Conservation (phyloP, 768 basidiomycete genomes). For the Kwoniella dendrophila region DNA sequence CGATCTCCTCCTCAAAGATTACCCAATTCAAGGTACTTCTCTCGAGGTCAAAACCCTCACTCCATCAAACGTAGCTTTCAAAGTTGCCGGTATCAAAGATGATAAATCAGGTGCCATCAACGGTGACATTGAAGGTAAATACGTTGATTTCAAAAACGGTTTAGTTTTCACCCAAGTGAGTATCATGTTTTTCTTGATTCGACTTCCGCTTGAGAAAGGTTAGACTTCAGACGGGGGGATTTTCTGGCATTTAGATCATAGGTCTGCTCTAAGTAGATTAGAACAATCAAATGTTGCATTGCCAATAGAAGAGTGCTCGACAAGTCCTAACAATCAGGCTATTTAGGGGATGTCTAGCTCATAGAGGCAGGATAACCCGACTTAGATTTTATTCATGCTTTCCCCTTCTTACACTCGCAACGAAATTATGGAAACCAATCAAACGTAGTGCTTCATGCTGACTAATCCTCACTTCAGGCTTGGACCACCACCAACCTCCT, state of each 20-base stretch:
- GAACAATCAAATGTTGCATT: too few relatives aligned
- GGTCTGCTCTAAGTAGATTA: too few relatives aligned
- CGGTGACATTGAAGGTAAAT: slow-evolving; percentile 96
- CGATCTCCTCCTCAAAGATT: slow-evolving; percentile 92
- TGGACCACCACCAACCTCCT: slow-evolving; percentile 96
- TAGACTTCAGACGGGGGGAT: neutral
- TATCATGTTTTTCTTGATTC: slow-evolving; percentile 15
- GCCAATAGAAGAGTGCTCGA: too few relatives aligned
- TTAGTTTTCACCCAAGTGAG: slow-evolving; percentile 73
- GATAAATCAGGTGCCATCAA: slow-evolving; percentile 71
- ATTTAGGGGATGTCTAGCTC: too few relatives aligned
- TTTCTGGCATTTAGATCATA: neutral
- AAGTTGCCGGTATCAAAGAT: slow-evolving; percentile 82
- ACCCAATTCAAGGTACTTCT: slow-evolving; percentile 66
- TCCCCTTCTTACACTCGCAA: too few relatives aligned
- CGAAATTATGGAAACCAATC: too few relatives aligned
- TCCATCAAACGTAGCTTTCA: slow-evolving; percentile 83
- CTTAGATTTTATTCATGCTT: too few relatives aligned
- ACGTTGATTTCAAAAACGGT: slow-evolving; percentile 85
- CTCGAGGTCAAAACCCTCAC: slow-evolving; percentile 60
- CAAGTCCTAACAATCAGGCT: too few relatives aligned
- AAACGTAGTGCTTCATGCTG: too few relatives aligned
- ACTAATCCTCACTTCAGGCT: slow-evolving; percentile 60
- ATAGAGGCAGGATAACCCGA: too few relatives aligned
- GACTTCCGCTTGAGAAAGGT: too few relatives aligned